Evolutionary conservation across 163 green algal genomes (phyloP), one percentile per base, ranked within the genome.

Genomic region (Scenedesmus sp.): DNA sequence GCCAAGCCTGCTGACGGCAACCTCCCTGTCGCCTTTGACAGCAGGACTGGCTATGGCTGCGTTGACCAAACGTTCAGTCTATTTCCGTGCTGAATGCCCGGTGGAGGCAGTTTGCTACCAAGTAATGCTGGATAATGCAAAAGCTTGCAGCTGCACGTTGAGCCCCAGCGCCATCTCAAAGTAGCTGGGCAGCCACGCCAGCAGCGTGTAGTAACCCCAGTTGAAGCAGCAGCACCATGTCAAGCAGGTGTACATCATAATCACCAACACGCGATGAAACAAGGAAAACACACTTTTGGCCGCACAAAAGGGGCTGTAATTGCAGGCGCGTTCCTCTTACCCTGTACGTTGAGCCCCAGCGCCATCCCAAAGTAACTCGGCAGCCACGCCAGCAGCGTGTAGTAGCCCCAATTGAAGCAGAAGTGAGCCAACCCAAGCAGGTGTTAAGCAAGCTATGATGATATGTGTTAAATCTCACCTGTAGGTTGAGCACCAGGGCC

Each of bases 361-460:
- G 96, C 95, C 76, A 99, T 95, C 87, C 98, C 96, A 94, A 99
- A 99, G 95, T 99, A 99, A 7, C 95, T 97, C 10, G 98, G 98
- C 94, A 99, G 96, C 98, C 98, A 99, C 9, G 98, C 97, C 66
- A 99, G 95, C 79, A 99, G 95, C 2, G 96, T 98, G 94, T 99
- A 99, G 94, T 99, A 98, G 82, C 97, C 97, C 97, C 98, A 99
- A 94, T 99, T 99, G 96, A 98, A 98, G 95, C 97, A 99, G 87
- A 99, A 99, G 96, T 99, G 98, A 5, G 97, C 97, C 4, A 97
- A 46, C 34, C 34, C 34, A 46, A 46, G 34, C 34, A 46, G 34
- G 34, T 46, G 34, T 46, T 46, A 46, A 46, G 34, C 34, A 46
- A 46, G 34, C 34, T 46, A 46, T 46, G 34, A 46, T 46, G 34